These are phyloP conservation scores for Stramenopiles sp. DNA, from an alignment of 352 stramenopile genomes.

Conservation along the genomic window DNA sequence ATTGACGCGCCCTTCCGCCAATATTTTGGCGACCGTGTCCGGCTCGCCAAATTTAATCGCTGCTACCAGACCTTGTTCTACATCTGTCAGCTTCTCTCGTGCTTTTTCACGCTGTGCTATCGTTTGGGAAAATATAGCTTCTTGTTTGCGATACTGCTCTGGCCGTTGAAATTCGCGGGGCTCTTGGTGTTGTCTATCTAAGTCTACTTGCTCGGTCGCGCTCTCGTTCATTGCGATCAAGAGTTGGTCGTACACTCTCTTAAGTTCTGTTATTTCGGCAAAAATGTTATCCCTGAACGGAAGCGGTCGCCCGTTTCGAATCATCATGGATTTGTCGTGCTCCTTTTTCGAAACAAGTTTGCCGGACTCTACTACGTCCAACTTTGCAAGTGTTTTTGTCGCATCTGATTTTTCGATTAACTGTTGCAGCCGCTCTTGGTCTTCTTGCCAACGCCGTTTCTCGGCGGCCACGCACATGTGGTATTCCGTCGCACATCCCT, in stretches of 20 bases:
- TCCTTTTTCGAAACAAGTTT: not conserved
- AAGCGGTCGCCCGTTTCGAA: not conserved
- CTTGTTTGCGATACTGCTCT: not conserved
- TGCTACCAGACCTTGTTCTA: not conserved
- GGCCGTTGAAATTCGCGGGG: not conserved
- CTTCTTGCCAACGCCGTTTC: not conserved
- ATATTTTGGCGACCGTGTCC: not conserved
- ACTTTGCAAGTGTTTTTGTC: not conserved
- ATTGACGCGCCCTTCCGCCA: not conserved
- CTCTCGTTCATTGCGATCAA: not conserved
- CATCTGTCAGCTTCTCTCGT: not conserved
- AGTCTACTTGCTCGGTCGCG: not conserved
- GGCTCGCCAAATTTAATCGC: not conserved
- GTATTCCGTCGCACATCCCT: not conserved
- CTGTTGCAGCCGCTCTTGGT: not conserved
- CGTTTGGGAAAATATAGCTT: not conserved
- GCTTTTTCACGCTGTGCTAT: not conserved
- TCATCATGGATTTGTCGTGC: not conserved
- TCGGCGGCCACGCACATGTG: not conserved
- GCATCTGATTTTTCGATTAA: not conserved
- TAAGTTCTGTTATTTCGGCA: conserved; percentile 7
- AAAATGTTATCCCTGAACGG: not conserved
- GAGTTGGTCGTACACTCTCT: not conserved
- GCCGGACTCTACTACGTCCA: not conserved
- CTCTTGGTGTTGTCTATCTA: not conserved